Evolutionary conservation across 345 rosid genomes (phyloP).

Genomic region (Hevea brasiliensis): DNA sequence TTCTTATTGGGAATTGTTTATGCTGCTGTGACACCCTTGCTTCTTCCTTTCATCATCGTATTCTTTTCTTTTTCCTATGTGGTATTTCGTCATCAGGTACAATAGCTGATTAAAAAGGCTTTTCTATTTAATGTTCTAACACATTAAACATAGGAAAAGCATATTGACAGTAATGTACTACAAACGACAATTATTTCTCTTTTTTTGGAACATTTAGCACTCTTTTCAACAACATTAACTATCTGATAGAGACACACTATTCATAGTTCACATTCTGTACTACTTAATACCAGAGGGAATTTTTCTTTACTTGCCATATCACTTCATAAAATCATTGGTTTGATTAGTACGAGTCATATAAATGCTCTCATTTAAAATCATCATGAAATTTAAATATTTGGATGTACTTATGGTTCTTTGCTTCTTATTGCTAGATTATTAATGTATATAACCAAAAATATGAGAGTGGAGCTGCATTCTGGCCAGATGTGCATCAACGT

Average conservation of each 20-base stretch:
- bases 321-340: not conserved
- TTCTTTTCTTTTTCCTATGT: slow-evolving; percentile 80
- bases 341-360: not conserved
- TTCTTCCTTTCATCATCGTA: slow-evolving; percentile 81
- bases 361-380: not conserved
- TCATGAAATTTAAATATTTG: not conserved
- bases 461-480: slow-evolving; percentile 90
- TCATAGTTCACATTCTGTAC: not conserved
- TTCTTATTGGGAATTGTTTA: slow-evolving; percentile 87
- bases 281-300: no score
- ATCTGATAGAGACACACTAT: not conserved
- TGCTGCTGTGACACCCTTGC: slow-evolving; percentile 72
- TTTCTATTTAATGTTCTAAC: not conserved
- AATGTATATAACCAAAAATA: slow-evolving; percentile 85
- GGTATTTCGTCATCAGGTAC: slow-evolving; percentile 94
- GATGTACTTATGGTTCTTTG: slow-evolving; percentile 2
- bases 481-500: slow-evolving; percentile 94
- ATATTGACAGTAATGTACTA: no score
- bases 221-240: not conserved
- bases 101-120: not conserved
- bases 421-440: slow-evolving; percentile 58
- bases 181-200: not conserved
- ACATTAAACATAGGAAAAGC: not conserved
- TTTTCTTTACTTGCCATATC: not conserved
- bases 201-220: not conserved